A percentile compares a stretch with the other conserved stretches of the same genome.
phyloP scores from a whole-genome alignment of 352 stramenopile genomes.

The Blastocystis sp. region DNA sequence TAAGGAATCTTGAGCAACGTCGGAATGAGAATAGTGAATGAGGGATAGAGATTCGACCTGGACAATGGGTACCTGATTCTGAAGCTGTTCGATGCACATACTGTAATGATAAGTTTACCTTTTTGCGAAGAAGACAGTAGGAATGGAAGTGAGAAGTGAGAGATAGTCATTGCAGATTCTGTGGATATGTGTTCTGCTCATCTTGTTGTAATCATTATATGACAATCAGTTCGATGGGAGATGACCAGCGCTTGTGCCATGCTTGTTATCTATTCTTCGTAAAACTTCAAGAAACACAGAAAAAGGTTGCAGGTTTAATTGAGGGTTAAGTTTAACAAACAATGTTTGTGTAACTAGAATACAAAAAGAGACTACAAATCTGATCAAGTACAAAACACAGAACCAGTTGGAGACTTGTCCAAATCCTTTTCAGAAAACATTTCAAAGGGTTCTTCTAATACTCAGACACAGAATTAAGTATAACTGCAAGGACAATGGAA shows the following conservation, averaged over 20 bases:
- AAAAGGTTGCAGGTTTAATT: not conserved
- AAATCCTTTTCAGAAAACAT: conserved; percentile 6
- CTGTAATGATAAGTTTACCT: conserved; percentile 23
- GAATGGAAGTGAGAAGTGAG: not conserved
- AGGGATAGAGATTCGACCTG: not conserved
- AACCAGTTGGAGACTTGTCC: not conserved
- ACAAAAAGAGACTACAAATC: not conserved
- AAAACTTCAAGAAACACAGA: not conserved
- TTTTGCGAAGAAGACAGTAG: conserved; percentile 36
- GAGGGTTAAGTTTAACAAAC: not conserved
- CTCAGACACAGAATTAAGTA: not conserved
- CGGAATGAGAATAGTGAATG: not conserved
- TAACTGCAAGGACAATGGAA: not conserved
- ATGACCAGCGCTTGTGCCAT: conserved; percentile 35
- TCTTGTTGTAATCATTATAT: conserved; percentile 37
- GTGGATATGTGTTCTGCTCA: conserved; percentile 46
- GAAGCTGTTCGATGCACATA: not conserved
- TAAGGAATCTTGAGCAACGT: not conserved
- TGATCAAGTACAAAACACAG: conserved; percentile 1
- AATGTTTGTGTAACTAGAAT: not conserved
- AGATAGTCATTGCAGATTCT: conserved; percentile 31
- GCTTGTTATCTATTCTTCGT: conserved; percentile 35
- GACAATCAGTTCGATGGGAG: not conserved
- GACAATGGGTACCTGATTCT: not conserved
- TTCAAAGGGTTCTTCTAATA: not conserved